Percentiles rank a stretch among this genome's conserved stretches.
These are phyloP conservation scores for Hericium rajendrae DNA, from an alignment of 768 basidiomycete species.

Conservation along the genomic window DNA sequence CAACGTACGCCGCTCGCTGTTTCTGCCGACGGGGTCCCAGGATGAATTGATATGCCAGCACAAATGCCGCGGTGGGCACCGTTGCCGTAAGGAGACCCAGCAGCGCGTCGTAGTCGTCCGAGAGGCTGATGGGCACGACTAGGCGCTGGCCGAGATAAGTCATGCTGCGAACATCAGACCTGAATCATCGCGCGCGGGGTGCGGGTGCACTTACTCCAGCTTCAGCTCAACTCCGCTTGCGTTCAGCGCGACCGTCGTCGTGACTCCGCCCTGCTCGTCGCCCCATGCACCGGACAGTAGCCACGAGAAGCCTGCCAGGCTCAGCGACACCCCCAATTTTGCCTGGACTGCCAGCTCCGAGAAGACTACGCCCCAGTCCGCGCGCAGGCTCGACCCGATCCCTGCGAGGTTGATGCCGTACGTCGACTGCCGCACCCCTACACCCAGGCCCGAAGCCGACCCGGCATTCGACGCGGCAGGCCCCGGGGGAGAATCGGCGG, in stretches of 20 bases:
- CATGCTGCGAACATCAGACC: constrained; percentile 27
- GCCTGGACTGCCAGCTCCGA: constrained; percentile 46
- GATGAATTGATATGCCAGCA: constrained; percentile 47
- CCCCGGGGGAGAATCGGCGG: constrained; percentile 7
- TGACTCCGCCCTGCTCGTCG: constrained; percentile 32
- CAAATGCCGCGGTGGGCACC: constrained; percentile 44
- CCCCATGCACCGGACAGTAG: constrained; percentile 41
- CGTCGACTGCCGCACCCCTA: constrained; percentile 36
- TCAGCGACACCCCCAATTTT: constrained; percentile 39
- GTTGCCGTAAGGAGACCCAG: constrained; percentile 43
- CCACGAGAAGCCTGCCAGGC: constrained; percentile 35
- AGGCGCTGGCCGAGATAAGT: constrained; percentile 49
- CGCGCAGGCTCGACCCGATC: constrained; percentile 37
- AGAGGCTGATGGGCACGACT: constrained; percentile 47
- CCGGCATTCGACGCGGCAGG: constrained; percentile 20
- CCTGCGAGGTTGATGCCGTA: constrained; percentile 40
- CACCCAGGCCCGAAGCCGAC: constrained; percentile 42
- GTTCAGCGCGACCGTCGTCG: constrained; percentile 34
- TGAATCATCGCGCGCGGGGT: constrained; percentile 13
- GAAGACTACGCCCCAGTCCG: constrained; percentile 42
- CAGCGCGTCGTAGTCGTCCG: constrained; percentile 35
- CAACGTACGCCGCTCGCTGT: constrained; percentile 42
- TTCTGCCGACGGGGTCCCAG: constrained; percentile 45
- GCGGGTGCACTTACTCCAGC: constrained; percentile 39
- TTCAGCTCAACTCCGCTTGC: constrained; percentile 40